phyloP scores from a whole-genome alignment of 2,329 filamentous ascomycete species.

The Aspergillus sp. region DNA sequence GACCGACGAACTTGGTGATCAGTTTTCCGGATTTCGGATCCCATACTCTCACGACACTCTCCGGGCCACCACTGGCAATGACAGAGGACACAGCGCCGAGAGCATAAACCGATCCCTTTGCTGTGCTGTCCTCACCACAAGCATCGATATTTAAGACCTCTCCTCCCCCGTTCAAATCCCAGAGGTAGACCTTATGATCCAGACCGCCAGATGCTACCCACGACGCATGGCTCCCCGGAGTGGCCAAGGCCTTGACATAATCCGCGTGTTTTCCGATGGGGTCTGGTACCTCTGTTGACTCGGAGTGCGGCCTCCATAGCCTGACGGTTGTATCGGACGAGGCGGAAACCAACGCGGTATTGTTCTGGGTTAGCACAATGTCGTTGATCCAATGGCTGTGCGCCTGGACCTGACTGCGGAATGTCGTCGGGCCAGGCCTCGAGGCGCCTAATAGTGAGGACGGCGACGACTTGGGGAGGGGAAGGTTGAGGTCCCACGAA shows the following conservation, averaged over 20 bases:
- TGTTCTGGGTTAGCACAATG: slow-evolving; percentile 75
- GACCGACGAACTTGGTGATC: slow-evolving; percentile 94
- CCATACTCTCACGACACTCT: slow-evolving; percentile 90
- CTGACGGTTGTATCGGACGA: slow-evolving; percentile 95
- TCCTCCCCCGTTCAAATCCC: slow-evolving; percentile 87
- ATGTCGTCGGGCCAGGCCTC: slow-evolving; percentile 47
- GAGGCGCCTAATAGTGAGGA: slow-evolving; percentile 15
- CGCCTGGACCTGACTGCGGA: slow-evolving; percentile 67
- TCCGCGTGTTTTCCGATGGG: slow-evolving; percentile 92
- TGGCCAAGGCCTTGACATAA: slow-evolving; percentile 92
- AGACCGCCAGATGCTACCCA: slow-evolving; percentile 95
- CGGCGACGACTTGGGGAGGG: slow-evolving; percentile 32
- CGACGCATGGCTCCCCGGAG: slow-evolving; percentile 66
- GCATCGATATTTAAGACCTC: slow-evolving; percentile 80
- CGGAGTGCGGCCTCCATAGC: slow-evolving; percentile 76
- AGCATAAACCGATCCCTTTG: slow-evolving; percentile 95
- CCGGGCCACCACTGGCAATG: slow-evolving; percentile 87
- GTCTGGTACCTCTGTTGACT: slow-evolving; percentile 63
- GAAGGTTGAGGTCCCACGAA: slow-evolving; percentile 74
- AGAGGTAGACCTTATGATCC: slow-evolving; percentile 86
- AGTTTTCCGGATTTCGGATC: slow-evolving; percentile 84
- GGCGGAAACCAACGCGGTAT: slow-evolving; percentile 78
- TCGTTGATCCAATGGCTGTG: slow-evolving; percentile 98
- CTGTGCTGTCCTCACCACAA: slow-evolving; percentile 71
- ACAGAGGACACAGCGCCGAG: slow-evolving; percentile 76